These are phyloP conservation scores for Silene uniflora DNA, from an alignment of 148 eudicot species.

Conservation along the genomic window DNA sequence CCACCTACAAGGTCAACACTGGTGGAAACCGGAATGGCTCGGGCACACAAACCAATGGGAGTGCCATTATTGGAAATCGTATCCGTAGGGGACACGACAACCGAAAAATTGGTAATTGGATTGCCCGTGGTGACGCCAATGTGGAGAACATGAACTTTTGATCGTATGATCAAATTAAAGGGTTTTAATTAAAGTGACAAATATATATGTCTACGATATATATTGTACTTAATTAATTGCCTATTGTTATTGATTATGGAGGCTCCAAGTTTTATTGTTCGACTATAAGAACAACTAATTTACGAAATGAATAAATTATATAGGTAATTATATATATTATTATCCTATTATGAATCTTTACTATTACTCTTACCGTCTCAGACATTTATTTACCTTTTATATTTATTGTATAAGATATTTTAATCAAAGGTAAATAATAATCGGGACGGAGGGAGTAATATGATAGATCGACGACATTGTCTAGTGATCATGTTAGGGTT, in stretches of 20 bases:
- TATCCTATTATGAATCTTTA: too few relatives aligned
- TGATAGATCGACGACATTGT: too few relatives aligned
- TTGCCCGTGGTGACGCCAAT: background rate
- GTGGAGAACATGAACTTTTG: constrained; percentile 9
- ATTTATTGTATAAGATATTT: too few relatives aligned
- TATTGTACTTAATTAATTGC: background rate
- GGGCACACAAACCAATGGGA: constrained; percentile 17
- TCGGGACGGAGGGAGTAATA: too few relatives aligned
- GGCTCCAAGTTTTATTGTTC: background rate
- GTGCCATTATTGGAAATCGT: constrained; percentile 15
- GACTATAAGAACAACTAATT: background rate
- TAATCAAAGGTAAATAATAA: too few relatives aligned
- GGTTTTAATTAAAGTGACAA: background rate
- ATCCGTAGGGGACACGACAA: constrained; percentile 16
- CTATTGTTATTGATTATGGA: background rate
- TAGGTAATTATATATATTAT: background rate
- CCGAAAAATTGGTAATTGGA: constrained; percentile 19
- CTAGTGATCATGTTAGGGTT: too few relatives aligned
- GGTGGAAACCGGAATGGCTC: constrained; percentile 22
- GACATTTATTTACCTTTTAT: too few relatives aligned
- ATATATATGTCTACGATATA: too few relatives aligned
- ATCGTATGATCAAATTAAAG: background rate
- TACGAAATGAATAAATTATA: background rate
- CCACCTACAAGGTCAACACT: background rate
- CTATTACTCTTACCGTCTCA: too few relatives aligned